Percentiles rank a stretch among this genome's conserved stretches.
Evolutionary conservation across 257 asterid species (phyloP).

Genomic region (Solanum megistacrolobum): DNA sequence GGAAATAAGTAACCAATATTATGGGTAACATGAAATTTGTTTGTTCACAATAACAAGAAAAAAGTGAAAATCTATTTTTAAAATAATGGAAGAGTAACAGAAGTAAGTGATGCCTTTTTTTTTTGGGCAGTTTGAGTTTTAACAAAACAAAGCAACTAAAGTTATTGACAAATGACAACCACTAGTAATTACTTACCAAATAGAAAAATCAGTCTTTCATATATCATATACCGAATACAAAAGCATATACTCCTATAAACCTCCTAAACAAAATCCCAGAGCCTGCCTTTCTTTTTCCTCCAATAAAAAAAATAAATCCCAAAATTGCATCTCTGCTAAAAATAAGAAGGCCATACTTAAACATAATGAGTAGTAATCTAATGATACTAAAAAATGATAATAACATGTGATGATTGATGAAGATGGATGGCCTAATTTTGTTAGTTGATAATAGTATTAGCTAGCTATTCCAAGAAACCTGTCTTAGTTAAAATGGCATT

Average conservation of each 20-base stretch:
- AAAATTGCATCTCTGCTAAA: neutral
- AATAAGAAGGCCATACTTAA: neutral
- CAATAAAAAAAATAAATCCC: neutral
- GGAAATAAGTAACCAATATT: too few species aligned
- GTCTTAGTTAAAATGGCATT: constrained; percentile 51
- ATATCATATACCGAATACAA: neutral
- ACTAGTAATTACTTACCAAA: neutral
- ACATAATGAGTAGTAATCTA: neutral
- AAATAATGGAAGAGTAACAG: too few species aligned
- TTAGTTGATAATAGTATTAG: neutral
- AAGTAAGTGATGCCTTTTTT: too few species aligned
- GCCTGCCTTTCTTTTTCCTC: neutral
- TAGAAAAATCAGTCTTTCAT: neutral
- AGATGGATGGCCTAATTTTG: neutral
- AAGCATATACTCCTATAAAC: constrained; percentile 1
- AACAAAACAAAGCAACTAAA: neutral
- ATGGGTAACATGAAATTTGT: too few species aligned
- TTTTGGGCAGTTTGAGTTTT: neutral
- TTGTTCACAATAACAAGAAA: too few species aligned
- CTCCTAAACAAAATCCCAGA: constrained; percentile 12
- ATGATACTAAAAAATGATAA: neutral
- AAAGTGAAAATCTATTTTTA: too few species aligned
- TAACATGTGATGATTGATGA: neutral
- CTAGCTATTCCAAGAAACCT: constrained; percentile 44
- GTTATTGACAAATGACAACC: neutral